Base-by-base conservation (phyloP, 2,329 filamentous ascomycete species). In the Sclerotinia sclerotiorum region DNA sequence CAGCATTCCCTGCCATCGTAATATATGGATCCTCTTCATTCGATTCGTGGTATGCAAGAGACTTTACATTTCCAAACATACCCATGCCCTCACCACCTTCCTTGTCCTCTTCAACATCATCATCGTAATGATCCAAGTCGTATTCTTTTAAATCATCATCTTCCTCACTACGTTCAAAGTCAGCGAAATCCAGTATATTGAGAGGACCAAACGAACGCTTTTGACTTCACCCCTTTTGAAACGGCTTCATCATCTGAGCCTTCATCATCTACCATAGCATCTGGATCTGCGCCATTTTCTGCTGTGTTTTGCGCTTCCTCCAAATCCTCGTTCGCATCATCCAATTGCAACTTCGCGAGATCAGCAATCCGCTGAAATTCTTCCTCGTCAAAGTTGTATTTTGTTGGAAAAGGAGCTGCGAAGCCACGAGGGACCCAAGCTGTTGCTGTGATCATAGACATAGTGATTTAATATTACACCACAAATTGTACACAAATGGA, bases 11-110 rank as follows among this genome's bases (percentile, higher is more conserved):
- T 70, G 92, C 85, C 76, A 99, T 85, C 56, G 94, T 97, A 77
- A 99, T 95, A 80, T 99, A 99, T 0, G 95, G 95, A 77, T 99
- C 95, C 66, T 97, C 92, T 77, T 94, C 91, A 80, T 97, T 95
- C 70, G 92, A 93, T 73, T 94, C 89, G 82, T 99, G 94, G 81
- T 97, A 99, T 19, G 93, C 91, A 35, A 99, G 84, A 42, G 92
- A 94, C 80, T 95, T 96, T 78, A 97, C 87, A 78, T 97, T 97
- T 77, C 94, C 93, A 78, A 99, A 98, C 87, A 97, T 97, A 75
- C 89, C 90, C 85, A 95, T 90, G 66, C 89, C 86, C 76, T 92
- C 89, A 62, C 86, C 88, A 24, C 81, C 80, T 29, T 83, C 83
- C 69, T 92, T 87, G 42, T 88, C 88, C 1, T 86, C 84, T 19